Base-by-base conservation (phyloP, 352 stramenopile genomes). In the Pythium coloratum region DNA sequence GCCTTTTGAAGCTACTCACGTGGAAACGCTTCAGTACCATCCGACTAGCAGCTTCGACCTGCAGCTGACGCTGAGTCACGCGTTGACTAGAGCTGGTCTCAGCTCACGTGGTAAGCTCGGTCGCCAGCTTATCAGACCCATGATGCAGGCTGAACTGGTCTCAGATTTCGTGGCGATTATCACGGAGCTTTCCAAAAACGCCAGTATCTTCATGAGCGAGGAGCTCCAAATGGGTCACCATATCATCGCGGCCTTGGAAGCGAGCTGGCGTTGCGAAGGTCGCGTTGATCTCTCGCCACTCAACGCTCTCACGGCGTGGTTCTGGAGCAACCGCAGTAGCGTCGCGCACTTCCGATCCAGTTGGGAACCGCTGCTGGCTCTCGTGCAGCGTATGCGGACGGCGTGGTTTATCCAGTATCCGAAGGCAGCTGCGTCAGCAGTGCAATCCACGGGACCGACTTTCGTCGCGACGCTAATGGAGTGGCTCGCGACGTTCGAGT, bases 401-500 rank as follows among this genome's bases (percentile, higher is more conserved):
- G 56, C 46, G 6, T 7, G 57, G 2, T 51, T 71, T 7, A 38
- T 64, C 18, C 26, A 55, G 28, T 34, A 20, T 7, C 13, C 55
- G 13, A n/a, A 12, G 2, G 13, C 42, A 12, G 40, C 53, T 26
- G 4, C 16, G 3, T 51, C 18, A 10, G 10, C 4, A 6, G 14
- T 20, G 7, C 46, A 40, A 36, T 8, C 24, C 3, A 20, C 18
- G 6, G 28, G 3, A 18, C 59, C 66, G n/a, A 76, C 71, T 18
- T 80, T 80, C 24, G 61, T 80, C 7, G 63, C 53, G 12, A 62
- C 67, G 12, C 55, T 80, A 3, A 50, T 76, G 44, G 70, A 77
- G 36, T 80, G 73, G 70, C 20, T 80, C 49, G 73, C 67, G 7
- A 73, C 67, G 7, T 63, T 77, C 54, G 73, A 80, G 33, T 58